These are phyloP conservation scores for Didymella segeticola DNA, from an alignment of 2,329 filamentous ascomycete species.

Conservation along the genomic window DNA sequence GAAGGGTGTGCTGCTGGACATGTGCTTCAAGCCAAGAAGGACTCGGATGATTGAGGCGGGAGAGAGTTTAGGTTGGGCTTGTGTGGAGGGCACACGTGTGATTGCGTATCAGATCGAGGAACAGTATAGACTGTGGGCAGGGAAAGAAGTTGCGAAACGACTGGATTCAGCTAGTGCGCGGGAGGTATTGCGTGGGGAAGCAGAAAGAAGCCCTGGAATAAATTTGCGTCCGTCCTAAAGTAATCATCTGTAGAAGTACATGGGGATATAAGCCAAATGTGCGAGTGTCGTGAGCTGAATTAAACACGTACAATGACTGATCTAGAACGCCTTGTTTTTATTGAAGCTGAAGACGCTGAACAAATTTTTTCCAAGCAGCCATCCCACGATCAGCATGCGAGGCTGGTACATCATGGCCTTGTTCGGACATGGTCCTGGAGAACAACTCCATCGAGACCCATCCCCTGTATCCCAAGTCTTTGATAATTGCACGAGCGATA, in stretches of 20 bases:
- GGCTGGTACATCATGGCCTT: conserved; percentile 1
- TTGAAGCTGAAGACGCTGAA: background rate
- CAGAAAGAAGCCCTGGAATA: conserved; percentile 7
- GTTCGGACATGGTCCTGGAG: conserved; percentile 12
- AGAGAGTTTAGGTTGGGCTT: conserved; percentile 1
- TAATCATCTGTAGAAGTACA: background rate
- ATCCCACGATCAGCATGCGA: conserved; percentile 9
- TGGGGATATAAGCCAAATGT: no score
- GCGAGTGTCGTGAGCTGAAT: no score
- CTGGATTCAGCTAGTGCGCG: conserved; percentile 3
- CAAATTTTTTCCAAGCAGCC: conserved; percentile 6
- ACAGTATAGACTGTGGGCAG: conserved; percentile 10
- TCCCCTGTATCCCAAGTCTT: conserved; percentile 9
- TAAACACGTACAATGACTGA: no score
- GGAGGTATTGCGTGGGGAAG: conserved; percentile 2
- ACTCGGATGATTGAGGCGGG: conserved; percentile 12
- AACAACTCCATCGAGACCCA: conserved; percentile 15
- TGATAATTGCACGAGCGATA: conserved; percentile 3
- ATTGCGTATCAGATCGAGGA: conserved; percentile 15
- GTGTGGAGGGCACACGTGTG: conserved; percentile 7
- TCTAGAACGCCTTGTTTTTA: background rate
- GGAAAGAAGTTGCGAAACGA: background rate
- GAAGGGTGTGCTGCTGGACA: conserved; percentile 10
- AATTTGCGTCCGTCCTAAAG: background rate
- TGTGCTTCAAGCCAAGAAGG: conserved; percentile 12